These are phyloP conservation scores for Cytidiella melzeri DNA, from an alignment of 768 basidiomycete species.

Conservation along the genomic window DNA sequence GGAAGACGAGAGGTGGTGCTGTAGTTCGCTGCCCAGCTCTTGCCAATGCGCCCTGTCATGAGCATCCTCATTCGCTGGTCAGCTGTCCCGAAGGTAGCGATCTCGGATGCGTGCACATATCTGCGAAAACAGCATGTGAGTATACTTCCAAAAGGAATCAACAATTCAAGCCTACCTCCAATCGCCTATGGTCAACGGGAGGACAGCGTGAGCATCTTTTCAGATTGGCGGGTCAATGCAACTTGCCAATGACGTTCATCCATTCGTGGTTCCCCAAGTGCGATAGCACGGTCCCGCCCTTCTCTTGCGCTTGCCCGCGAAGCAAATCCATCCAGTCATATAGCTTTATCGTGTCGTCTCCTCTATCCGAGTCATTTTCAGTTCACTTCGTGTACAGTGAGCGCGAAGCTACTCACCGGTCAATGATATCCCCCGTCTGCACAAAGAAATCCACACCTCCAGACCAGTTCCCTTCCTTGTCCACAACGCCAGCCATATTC, in stretches of 20 bases:
- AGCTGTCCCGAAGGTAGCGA: constrained; percentile 74
- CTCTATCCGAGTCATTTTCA: constrained; percentile 46
- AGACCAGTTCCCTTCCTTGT: constrained; percentile 71
- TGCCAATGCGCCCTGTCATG: constrained; percentile 70
- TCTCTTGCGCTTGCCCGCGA: constrained; percentile 61
- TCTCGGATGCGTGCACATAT: constrained; percentile 80
- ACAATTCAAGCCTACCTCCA: constrained; percentile 61
- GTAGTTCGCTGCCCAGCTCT: constrained; percentile 83
- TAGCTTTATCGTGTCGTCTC: constrained; percentile 83
- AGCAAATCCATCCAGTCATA: constrained; percentile 83
- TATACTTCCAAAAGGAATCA: not conserved
- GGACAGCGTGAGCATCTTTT: not conserved
- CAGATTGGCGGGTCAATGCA: not conserved
- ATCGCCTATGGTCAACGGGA: constrained; percentile 48
- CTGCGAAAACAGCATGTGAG: constrained; percentile 26
- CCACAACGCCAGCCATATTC: constrained; percentile 71
- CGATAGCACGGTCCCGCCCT: constrained; percentile 68
- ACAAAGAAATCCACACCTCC: constrained; percentile 82
- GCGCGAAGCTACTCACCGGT: constrained; percentile 66
- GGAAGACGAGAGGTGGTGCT: constrained; percentile 77
- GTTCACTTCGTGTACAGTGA: too few species aligned
- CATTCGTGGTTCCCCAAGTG: constrained; percentile 94
- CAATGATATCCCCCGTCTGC: constrained; percentile 95
- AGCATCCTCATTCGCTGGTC: constrained; percentile 68
- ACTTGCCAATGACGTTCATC: constrained; percentile 81